Percentiles rank a stretch among this genome's conserved stretches.
Conservation (phyloP, 2,329 filamentous ascomycete species). For the Metarhizium rileyi region DNA sequence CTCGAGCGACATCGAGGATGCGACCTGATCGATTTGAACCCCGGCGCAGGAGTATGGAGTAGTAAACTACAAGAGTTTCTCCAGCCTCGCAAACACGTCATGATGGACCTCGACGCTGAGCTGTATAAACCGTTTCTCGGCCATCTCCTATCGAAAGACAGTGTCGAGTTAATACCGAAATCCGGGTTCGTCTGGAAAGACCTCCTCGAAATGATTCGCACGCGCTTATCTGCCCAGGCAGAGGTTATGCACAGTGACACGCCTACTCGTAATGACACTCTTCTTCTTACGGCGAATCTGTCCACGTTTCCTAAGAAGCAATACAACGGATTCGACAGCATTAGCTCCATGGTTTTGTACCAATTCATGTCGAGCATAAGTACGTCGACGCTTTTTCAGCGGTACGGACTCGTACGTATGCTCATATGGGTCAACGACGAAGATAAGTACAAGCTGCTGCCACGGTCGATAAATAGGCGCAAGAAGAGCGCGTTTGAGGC, state of each 20-base stretch:
- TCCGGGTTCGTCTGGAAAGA: constrained; percentile 52
- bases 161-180: constrained; percentile 41
- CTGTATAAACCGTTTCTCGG: constrained; percentile 53
- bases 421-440: constrained; percentile 60
- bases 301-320: constrained; percentile 40
- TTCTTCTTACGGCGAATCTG: constrained; percentile 66
- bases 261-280: constrained; percentile 53
- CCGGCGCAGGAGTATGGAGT: constrained; percentile 72
- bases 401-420: constrained; percentile 70
- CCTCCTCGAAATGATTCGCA: constrained; percentile 40
- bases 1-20: constrained; percentile 65
- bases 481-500: constrained; percentile 47
- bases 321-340: constrained; percentile 43
- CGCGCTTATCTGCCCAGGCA: constrained; percentile 46
- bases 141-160: constrained; percentile 40
- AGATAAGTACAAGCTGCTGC: constrained; percentile 50
- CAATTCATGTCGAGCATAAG: constrained; percentile 53
- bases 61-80: constrained; percentile 63
- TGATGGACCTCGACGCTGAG: constrained; percentile 62
- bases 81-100: constrained; percentile 69
- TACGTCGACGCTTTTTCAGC: constrained; percentile 53
- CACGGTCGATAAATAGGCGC: constrained; percentile 46
- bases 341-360: constrained; percentile 48
- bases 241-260: constrained; percentile 26
- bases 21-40: constrained; percentile 81